Evolutionary conservation across 805 yeast genomes (phyloP).

Genomic region (Saccharomycopsis amapae): DNA sequence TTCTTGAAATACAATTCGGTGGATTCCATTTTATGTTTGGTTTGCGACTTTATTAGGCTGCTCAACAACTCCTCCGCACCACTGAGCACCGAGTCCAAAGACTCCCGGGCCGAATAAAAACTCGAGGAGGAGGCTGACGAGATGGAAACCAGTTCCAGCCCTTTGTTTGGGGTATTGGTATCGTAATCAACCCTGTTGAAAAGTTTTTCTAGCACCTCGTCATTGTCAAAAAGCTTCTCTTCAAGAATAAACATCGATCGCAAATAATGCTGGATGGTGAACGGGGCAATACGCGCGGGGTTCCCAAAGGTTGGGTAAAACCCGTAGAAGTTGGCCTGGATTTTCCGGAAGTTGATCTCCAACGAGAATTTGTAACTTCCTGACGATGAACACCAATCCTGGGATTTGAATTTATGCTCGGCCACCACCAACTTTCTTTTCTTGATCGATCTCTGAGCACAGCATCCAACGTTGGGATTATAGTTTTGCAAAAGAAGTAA

Average conservation of each 20-base stretch:
- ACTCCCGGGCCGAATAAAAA: too few relatives aligned
- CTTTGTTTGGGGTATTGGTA: too few relatives aligned
- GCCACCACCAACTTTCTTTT: constrained; percentile 4
- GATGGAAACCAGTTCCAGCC: too few relatives aligned
- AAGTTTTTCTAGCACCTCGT: too few relatives aligned
- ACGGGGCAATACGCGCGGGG: constrained; percentile 1
- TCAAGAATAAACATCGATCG: constrained; percentile 5
- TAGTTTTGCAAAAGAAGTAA: constrained; percentile 6
- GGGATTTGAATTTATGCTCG: neutral
- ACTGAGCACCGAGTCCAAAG: too few relatives aligned
- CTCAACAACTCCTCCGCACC: too few relatives aligned
- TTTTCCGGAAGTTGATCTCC: neutral
- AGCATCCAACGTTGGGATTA: neutral
- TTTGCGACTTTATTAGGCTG: too few relatives aligned
- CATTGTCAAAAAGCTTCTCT: constrained; percentile 1
- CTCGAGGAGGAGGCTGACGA: neutral
- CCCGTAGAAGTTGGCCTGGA: neutral
- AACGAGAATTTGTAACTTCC: neutral
- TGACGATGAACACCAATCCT: neutral
- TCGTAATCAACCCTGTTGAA: too few relatives aligned
- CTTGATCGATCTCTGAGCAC: neutral
- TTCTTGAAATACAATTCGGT: constrained; percentile 4
- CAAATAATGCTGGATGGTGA: constrained; percentile 10
- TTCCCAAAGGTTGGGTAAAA: constrained; percentile 7
- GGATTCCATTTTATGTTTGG: neutral